phyloP scores from a whole-genome alignment of 345 rosid species.

The sweet orange (Citrus sinensis) region DNA sequence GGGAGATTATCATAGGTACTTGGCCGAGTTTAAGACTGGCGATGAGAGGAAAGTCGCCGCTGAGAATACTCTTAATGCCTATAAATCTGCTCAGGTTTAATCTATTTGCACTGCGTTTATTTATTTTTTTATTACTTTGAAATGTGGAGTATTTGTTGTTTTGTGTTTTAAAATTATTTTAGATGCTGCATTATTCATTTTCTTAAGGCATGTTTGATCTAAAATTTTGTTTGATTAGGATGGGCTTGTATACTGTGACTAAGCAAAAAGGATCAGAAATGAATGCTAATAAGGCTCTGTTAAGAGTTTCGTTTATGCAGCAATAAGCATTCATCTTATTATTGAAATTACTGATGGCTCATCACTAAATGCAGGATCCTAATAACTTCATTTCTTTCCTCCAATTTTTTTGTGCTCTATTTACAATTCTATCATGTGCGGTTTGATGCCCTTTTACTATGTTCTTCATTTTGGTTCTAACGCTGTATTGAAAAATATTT shows the following conservation, averaged over 20 bases:
- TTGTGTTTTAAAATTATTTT: background rate
- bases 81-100: conserved; percentile 28
- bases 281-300: background rate
- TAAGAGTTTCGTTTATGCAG: no score
- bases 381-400: background rate
- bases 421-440: background rate
- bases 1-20: conserved; percentile 36
- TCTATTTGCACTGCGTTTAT: background rate
- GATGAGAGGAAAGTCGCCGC: conserved; percentile 34
- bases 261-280: background rate
- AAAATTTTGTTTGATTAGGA: background rate
- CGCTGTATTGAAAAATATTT: background rate
- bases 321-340: background rate
- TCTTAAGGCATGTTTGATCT: background rate
- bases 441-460: background rate
- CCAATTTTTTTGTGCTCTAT: background rate
- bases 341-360: background rate
- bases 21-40: conserved; percentile 35
- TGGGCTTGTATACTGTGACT: background rate
- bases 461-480: background rate
- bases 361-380: background rate
- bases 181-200: background rate
- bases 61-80: conserved; percentile 31
- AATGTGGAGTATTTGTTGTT: background rate
- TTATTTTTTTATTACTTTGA: no score